Percentiles rank a stretch among this genome's conserved stretches.
These are phyloP conservation scores for Pulveroboletus sp. DNA, from an alignment of 768 basidiomycete genomes.

Conservation along the genomic window DNA sequence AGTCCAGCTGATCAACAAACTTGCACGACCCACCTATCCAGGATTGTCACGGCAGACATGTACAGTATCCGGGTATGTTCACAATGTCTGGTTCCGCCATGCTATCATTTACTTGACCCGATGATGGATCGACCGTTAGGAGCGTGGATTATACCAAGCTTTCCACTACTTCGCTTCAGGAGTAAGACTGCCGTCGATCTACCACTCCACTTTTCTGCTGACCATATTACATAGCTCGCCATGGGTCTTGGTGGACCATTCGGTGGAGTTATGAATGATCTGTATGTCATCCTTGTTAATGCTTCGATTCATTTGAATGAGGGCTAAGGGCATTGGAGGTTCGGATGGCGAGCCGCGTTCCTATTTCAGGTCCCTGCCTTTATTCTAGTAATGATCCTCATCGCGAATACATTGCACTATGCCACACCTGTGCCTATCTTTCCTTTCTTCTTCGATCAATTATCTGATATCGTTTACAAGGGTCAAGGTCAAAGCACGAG, in stretches of 20 bases:
- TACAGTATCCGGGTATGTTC: conserved; percentile 9
- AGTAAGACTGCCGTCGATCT: not conserved
- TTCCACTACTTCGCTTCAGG: conserved; percentile 29
- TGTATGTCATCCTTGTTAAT: not conserved
- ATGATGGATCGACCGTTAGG: not conserved
- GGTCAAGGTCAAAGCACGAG: conserved; percentile 6
- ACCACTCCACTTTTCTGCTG: not conserved
- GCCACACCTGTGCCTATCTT: conserved; percentile 8
- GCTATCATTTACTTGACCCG: not conserved
- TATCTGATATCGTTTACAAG: no score
- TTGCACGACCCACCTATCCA: no score
- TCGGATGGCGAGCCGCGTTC: conserved; percentile 20
- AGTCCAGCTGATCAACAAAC: no score
- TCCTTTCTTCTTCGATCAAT: no score
- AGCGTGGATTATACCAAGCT: conserved; percentile 37
- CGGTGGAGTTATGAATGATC: conserved; percentile 12
- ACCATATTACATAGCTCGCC: no score
- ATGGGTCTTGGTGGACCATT: conserved; percentile 12
- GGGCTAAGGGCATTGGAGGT: not conserved
- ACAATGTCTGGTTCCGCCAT: not conserved
- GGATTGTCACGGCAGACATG: conserved; percentile 13
- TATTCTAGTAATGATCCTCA: not conserved
- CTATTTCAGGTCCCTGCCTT: conserved; percentile 10
- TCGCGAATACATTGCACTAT: conserved; percentile 4
- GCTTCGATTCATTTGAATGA: not conserved